Evolutionary conservation across 129 eudicot species (phyloP), one percentile per base, ranked within the genome.

Genomic region (Saposhnikovia divaricata): DNA sequence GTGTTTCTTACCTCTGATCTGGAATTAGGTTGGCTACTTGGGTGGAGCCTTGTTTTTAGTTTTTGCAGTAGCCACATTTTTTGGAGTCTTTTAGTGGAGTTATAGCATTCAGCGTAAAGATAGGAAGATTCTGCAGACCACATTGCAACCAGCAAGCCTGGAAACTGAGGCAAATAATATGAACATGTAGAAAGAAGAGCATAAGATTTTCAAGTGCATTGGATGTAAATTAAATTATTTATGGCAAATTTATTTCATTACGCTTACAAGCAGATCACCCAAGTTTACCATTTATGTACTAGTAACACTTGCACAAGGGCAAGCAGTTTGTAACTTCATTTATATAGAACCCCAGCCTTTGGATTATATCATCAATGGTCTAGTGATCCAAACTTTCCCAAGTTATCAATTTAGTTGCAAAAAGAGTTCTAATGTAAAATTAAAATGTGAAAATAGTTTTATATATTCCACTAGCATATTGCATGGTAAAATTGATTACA

Each of bases 31-130:
- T 79, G 98, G 98, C 80, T 94, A 92, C 88, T 57, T 90, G 79
- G 98, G 97, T 7, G 98, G 98, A 84, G 89, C 77, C 51, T 72
- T 94, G 75, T 94, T 94, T 79, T 70, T 94, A 76, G 81, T 89
- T 63, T 94, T 94, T 85, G 97, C 97, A 6, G 88, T 83, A 45
- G 98, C 97, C 31, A 92, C 98, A 69, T 92, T 90, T 86, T 91
- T 94, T 45, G 98, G 98, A 74, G 89, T 94, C 48, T 91, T 93
- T 84, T 91, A 89, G 74, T 40, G 77, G 48, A 81, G 79, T 61
- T 25, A 44, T 69, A 74, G 81, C 80, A 50, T 65, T 42, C 50
- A 57, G 46, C 13, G 63, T 16, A 74, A 37, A 78, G 40, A 39
- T 55, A 84, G 80, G 80, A 72, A 69, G 39, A 45, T 31, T 23